Conservation (phyloP, 352 stramenopile species). For the Aphanomyces stellatus region DNA sequence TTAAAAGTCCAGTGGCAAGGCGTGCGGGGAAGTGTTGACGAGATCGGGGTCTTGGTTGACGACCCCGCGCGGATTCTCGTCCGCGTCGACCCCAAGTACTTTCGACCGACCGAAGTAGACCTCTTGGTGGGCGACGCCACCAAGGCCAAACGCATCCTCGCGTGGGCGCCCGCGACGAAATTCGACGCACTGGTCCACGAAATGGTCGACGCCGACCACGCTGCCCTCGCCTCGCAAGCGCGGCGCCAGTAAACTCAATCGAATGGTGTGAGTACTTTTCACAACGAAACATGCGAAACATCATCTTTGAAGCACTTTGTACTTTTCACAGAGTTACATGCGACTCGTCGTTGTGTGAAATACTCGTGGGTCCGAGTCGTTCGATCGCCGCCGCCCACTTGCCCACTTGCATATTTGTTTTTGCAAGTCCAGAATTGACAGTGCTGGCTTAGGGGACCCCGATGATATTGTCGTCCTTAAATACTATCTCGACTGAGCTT, state of each 20-base stretch:
- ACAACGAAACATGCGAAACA: too few relatives aligned
- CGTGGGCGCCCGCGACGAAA: slow-evolving; percentile 86
- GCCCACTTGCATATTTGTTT: too few relatives aligned
- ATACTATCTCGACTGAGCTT: background rate
- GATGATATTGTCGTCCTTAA: background rate
- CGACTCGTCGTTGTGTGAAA: too few relatives aligned
- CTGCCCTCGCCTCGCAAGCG: background rate
- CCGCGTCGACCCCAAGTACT: slow-evolving; percentile 95
- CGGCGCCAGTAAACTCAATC: background rate
- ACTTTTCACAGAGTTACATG: too few relatives aligned
- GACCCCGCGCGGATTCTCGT: slow-evolving; percentile 89
- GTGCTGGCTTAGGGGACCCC: too few relatives aligned
- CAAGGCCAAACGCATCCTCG: slow-evolving; percentile 88
- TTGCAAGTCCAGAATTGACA: too few relatives aligned
- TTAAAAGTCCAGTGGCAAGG: slow-evolving; percentile 92
- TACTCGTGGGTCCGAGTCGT: too few relatives aligned
- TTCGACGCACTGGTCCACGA: slow-evolving; percentile 94
- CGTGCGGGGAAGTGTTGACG: slow-evolving; percentile 77
- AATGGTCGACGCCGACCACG: slow-evolving; percentile 90
- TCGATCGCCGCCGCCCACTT: too few relatives aligned
- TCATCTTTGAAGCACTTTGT: too few relatives aligned
- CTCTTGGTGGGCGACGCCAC: slow-evolving; percentile 92
- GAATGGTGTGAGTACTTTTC: too few relatives aligned
- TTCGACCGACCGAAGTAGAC: slow-evolving; percentile 97
- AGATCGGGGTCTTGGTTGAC: slow-evolving; percentile 87